Evolutionary conservation across 257 asterid species (phyloP).

Genomic region (Solanum rostratum): DNA sequence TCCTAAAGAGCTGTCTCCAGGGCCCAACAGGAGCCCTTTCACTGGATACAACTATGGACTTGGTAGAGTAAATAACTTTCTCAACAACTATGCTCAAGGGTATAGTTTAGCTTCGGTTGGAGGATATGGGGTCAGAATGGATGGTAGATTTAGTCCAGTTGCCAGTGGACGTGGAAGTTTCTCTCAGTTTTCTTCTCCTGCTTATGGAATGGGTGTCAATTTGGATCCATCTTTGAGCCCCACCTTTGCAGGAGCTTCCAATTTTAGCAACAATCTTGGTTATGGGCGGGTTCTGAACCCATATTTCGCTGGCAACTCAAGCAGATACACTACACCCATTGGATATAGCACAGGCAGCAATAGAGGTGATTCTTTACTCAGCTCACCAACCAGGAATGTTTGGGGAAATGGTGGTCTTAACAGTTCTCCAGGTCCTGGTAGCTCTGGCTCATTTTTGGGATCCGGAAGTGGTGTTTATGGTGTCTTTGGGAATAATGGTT

Average conservation of each 20-base stretch:
- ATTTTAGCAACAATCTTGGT: conserved; percentile 47
- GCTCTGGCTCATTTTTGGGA: conserved; percentile 49
- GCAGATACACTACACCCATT: conserved; percentile 56
- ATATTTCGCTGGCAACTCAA: conserved; percentile 39
- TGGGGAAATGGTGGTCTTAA: conserved; percentile 63
- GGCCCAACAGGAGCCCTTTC: conserved; percentile 53
- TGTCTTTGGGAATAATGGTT: conserved; percentile 55
- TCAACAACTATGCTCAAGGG: conserved; percentile 43
- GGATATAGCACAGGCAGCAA: conserved; percentile 45
- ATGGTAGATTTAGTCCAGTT: conserved; percentile 54
- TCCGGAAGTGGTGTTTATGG: conserved; percentile 45
- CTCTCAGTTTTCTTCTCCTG: conserved; percentile 37
- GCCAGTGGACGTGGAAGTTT: conserved; percentile 47
- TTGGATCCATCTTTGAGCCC: conserved; percentile 54
- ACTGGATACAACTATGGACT: conserved; percentile 51
- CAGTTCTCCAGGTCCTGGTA: conserved; percentile 35
- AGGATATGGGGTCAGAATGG: conserved; percentile 55
- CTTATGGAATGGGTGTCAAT: conserved; percentile 56
- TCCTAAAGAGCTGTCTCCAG: conserved; percentile 70
- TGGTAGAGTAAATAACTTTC: conserved; percentile 42
- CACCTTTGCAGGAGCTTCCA: conserved; percentile 50
- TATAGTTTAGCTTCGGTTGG: conserved; percentile 51
- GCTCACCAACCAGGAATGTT: conserved; percentile 40
- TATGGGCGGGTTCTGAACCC: conserved; percentile 56
- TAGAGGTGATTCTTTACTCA: conserved; percentile 44